Evolutionary conservation across 257 asterid genomes (phyloP), one percentile per base, ranked within the genome.

Genomic region (Primulina huaijiensis): DNA sequence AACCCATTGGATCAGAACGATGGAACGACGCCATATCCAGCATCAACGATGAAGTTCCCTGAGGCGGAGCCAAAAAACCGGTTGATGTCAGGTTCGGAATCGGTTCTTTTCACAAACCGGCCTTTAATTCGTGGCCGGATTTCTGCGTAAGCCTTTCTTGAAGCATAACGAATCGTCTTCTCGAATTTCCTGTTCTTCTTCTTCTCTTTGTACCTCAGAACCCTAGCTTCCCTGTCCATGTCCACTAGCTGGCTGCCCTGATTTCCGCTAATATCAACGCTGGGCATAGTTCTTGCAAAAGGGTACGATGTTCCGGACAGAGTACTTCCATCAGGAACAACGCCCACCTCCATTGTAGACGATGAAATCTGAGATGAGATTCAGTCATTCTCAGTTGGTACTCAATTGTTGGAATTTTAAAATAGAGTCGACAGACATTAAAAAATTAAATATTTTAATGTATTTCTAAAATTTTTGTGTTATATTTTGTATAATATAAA

Each of bases 71-170:
- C 73, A 34, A 79, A 83, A 19, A 78, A 67, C 56, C 76, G 85
- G 66, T 87, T 86, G 17, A 84, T 67, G 4, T 84, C 90, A 0
- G 84, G 67, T 0, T 84, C 88, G 7, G 74, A 3, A 2, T 86
- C 89, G 40, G 80, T 81, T 79, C 85, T 79, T 77, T 89, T 89
- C 0, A 90, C 97, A 77, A 91, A 91, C 53, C 96, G 88, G 67
- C 97, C 97, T 71, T 91, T 89, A 53, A 91, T 81, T 67, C 97
- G 87, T 5, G 97, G 97, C 81, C 97, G 83, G 8, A 84, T 87
- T 69, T 89, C 97, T 0, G 96, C 97, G 66, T 91, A 91, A 0
- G 97, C 97, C 79, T 91, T 91, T 19, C 96, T 78, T 0, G 96
- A 89, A 60, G 97, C 97, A 70, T 91, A 91, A 17, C 97, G 84